Evolutionary conservation across 805 yeast species (phyloP).

Genomic region (Zygosaccharomyces bisporus): DNA sequence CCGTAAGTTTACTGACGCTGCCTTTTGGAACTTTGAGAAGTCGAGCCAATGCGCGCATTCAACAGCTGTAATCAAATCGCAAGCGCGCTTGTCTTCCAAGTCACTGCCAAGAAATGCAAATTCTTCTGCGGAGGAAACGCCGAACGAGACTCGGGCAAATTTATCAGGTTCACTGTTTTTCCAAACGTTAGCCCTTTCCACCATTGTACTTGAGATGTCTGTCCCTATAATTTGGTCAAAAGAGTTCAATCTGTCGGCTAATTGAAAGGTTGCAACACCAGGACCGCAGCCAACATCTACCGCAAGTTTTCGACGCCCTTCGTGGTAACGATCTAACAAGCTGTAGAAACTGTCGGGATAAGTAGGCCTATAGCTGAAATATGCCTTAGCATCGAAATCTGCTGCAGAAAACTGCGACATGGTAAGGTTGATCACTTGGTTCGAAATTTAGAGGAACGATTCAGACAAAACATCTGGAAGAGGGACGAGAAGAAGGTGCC

Average conservation of each 20-base stretch:
- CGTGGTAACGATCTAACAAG: slow-evolving; percentile 42
- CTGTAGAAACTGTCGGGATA: slow-evolving; percentile 55
- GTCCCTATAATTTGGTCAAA: slow-evolving; percentile 57
- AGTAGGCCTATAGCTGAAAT: slow-evolving; percentile 59
- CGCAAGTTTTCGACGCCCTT: slow-evolving; percentile 38
- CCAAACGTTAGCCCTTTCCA: slow-evolving; percentile 41
- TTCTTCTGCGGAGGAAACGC: slow-evolving; percentile 35
- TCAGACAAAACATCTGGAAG: not conserved
- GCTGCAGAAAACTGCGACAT: slow-evolving; percentile 61
- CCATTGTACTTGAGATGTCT: slow-evolving; percentile 59
- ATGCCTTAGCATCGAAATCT: slow-evolving; percentile 49
- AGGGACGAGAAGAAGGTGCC: not conserved
- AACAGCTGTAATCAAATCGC: slow-evolving; percentile 72
- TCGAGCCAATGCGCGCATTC: slow-evolving; percentile 87
- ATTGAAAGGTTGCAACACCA: slow-evolving; percentile 62
- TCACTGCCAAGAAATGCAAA: slow-evolving; percentile 14
- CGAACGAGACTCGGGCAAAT: slow-evolving; percentile 14
- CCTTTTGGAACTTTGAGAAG: slow-evolving; percentile 49
- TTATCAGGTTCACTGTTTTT: slow-evolving; percentile 14
- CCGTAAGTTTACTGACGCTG: slow-evolving; percentile 47
- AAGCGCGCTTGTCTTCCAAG: slow-evolving; percentile 21
- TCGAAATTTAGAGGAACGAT: no score
- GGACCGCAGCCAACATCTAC: slow-evolving; percentile 81
- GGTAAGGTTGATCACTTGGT: not conserved
- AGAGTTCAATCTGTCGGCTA: slow-evolving; percentile 14